Evolutionary conservation across 371 early-diverging fungal genomes (phyloP).

Genomic region (Cokeromyces recurvatus): DNA sequence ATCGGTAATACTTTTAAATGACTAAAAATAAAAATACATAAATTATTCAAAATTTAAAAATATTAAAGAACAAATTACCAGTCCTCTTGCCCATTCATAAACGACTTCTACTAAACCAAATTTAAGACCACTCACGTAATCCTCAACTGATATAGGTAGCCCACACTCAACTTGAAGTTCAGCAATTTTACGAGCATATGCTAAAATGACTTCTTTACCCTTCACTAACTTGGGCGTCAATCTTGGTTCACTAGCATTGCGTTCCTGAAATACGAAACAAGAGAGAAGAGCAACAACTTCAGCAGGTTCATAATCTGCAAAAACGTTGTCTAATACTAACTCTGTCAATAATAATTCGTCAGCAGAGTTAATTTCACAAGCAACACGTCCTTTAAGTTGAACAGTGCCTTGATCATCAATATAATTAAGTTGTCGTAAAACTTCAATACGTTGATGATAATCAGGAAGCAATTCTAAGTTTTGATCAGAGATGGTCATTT

Average conservation of each 20-base stretch:
- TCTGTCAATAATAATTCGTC: conserved; percentile 98
- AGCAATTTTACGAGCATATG: conserved; percentile 67
- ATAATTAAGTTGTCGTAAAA: conserved; percentile 74
- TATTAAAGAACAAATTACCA: conserved; percentile 35
- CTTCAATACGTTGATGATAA: conserved; percentile 83
- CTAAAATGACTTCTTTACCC: conserved; percentile 58
- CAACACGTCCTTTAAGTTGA: conserved; percentile 99
- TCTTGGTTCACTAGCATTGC: conserved; percentile 55
- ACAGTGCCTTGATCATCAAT: conserved; percentile 84
- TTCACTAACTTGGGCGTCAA: conserved; percentile 59
- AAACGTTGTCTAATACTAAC: conserved; percentile 94
- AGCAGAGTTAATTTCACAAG: conserved; percentile 96
- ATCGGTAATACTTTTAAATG: conserved; percentile 92
- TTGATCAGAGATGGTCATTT: conserved; percentile 78
- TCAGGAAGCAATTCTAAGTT: conserved; percentile 92
- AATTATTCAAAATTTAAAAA: neutral
- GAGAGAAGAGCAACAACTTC: conserved; percentile 96
- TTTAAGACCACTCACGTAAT: conserved; percentile 54
- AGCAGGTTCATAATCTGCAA: conserved; percentile 84
- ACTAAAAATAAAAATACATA: conserved; percentile 24
- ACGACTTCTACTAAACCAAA: conserved; percentile 96
- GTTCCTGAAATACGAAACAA: conserved; percentile 96
- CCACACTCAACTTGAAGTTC: conserved; percentile 73
- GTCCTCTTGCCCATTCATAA: conserved; percentile 97
- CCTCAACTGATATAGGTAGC: conserved; percentile 50